A percentile compares a stretch with the other conserved stretches of the same genome.
Conservation (phyloP, 2,329 filamentous ascomycete species). For the Escovopsis weberi region DNA sequence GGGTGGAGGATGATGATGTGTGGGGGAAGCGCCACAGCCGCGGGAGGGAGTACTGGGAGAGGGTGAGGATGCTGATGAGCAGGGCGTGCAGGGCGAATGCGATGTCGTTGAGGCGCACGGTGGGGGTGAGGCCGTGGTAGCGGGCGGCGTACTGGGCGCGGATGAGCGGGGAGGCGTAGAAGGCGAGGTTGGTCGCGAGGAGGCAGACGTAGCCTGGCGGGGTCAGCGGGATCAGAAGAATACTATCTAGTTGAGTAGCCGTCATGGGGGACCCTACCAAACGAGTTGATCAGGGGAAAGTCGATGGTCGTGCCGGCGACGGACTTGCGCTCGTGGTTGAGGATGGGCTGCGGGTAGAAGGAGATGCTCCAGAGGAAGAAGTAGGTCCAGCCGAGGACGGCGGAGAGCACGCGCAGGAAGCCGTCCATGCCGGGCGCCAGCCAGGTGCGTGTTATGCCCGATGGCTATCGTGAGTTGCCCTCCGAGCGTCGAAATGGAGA, state of each 20-base stretch:
- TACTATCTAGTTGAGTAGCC: too few species aligned
- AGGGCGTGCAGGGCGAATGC: constrained; percentile 74
- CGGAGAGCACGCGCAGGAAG: constrained; percentile 36
- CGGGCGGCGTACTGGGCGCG: constrained; percentile 71
- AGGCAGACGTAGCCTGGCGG: too few species aligned
- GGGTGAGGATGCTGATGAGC: constrained; percentile 55
- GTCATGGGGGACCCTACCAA: too few species aligned
- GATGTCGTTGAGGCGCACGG: constrained; percentile 81
- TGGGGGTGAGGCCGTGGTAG: constrained; percentile 61
- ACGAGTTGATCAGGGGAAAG: constrained; percentile 62
- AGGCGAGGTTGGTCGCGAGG: constrained; percentile 50
- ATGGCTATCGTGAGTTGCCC: too few species aligned
- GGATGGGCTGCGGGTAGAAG: constrained; percentile 81
- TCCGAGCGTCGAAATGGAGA: too few species aligned
- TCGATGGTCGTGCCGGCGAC: constrained; percentile 79
- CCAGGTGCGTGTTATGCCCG: too few species aligned
- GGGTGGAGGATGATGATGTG: constrained; percentile 26
- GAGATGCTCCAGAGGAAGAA: constrained; percentile 68
- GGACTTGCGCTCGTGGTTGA: constrained; percentile 62
- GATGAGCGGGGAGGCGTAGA: constrained; percentile 68
- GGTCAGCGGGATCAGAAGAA: not conserved
- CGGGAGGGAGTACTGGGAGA: constrained; percentile 61
- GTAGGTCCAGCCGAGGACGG: constrained; percentile 62
- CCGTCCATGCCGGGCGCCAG: constrained; percentile 7
- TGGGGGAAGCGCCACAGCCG: constrained; percentile 62